Conservation (phyloP, 768 basidiomycete genomes). For the Austroboletus festivus region DNA sequence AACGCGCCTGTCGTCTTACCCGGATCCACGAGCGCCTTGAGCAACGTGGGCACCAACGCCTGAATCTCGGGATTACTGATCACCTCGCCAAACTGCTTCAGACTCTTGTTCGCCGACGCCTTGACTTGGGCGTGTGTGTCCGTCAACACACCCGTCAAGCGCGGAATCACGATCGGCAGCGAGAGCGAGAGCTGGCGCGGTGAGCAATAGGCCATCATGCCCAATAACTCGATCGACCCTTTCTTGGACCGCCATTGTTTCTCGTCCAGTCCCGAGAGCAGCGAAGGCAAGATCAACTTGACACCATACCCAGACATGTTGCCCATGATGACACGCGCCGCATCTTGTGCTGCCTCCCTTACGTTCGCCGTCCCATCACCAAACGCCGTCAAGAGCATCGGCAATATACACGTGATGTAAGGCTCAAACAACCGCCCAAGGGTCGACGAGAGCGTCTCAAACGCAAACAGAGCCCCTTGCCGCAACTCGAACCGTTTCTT, state of each 20-base stretch:
- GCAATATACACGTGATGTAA: conserved; percentile 81
- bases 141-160: conserved; percentile 90
- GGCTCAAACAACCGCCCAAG: conserved; percentile 93
- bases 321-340: conserved; percentile 91
- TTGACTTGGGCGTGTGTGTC: conserved; percentile 98
- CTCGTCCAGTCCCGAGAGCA: conserved; percentile 90
- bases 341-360: conserved; percentile 89
- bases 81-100: conserved; percentile 98
- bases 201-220: conserved; percentile 98
- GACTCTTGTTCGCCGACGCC: conserved; percentile 85
- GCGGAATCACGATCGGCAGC: conserved; percentile 93
- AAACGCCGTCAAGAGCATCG: conserved; percentile 77
- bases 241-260: conserved; percentile 99
- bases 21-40: conserved; percentile 95
- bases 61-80: conserved; percentile 98
- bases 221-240: conserved; percentile 93
- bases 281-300: conserved; percentile 87
- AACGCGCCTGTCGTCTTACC: conserved; percentile 85
- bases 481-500: conserved; percentile 85
- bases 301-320: conserved; percentile 93
- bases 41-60: conserved; percentile 78
- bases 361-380: conserved; percentile 87
- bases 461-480: conserved; percentile 93
- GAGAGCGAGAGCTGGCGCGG: conserved; percentile 93
- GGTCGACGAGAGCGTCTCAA: conserved; percentile 85